Evolutionary conservation across 2,329 filamentous ascomycete species (phyloP).

Genomic region (Gremmenia infestans): DNA sequence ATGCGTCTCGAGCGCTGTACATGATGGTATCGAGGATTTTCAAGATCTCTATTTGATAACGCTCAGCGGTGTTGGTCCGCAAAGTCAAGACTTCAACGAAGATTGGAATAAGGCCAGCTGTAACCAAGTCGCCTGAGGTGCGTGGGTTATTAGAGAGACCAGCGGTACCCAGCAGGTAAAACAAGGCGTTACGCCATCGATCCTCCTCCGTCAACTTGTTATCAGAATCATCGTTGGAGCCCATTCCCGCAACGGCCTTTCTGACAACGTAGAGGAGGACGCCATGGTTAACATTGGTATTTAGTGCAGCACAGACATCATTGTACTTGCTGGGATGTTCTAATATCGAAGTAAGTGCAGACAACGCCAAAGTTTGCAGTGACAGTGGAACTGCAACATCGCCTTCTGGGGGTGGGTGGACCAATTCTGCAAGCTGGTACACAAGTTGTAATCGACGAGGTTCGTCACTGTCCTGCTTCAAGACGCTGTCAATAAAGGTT

Average conservation of each 20-base stretch:
- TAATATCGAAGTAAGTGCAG: conserved; percentile 81
- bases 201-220: conserved; percentile 64
- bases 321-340: conserved; percentile 69
- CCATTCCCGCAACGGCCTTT: conserved; percentile 82
- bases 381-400: conserved; percentile 64
- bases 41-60: conserved; percentile 78
- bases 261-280: conserved; percentile 89
- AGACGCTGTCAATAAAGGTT: conserved; percentile 78
- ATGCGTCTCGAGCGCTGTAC: conserved; percentile 78
- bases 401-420: conserved; percentile 74
- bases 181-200: conserved; percentile 85
- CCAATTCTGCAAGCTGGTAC: conserved; percentile 86
- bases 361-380: conserved; percentile 77
- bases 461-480: conserved; percentile 85
- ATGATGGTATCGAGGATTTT: conserved; percentile 86
- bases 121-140: conserved; percentile 77
- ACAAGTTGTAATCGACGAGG: conserved; percentile 83
- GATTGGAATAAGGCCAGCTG: conserved; percentile 83
- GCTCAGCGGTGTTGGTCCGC: conserved; percentile 74
- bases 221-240: conserved; percentile 49
- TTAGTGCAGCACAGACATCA: conserved; percentile 86
- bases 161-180: conserved; percentile 72
- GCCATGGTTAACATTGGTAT: conserved; percentile 93
- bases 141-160: conserved; percentile 65
- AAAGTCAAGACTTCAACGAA: conserved; percentile 84